Evolutionary conservation across 1,284 basidiomycete genomes (phyloP), one percentile per base, ranked within the genome.

Genomic region (Vanrija pseudolonga): DNA sequence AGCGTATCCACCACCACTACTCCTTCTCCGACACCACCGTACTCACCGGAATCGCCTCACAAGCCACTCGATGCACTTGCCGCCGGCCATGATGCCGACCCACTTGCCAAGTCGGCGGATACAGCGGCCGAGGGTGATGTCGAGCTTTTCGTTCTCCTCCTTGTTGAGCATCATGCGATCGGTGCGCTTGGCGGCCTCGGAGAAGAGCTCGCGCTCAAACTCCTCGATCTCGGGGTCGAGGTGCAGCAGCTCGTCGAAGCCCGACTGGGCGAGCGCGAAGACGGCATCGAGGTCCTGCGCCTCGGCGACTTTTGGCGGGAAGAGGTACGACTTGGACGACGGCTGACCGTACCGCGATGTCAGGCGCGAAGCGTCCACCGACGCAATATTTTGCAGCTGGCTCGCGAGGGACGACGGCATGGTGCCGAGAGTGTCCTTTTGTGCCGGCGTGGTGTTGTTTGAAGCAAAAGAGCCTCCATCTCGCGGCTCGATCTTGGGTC

Each of bases 1-100:
- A 55, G 53, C 20, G 11, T 20, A n/a, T 0, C 0, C 3, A 8
- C 11, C 17, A 3, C 36, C 3, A 1, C 4, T 6, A 2, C 22
- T 28, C 19, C 12, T 36, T 45, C 9, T 26, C 26, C 22, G n/a
- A 36, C n/a, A 40, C 17, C 22, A 11, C 37, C 1, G 3, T 28
- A 65, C 84, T 55, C 63, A 90, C 91, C 91, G 85, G 76, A 97
- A 98, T 53, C 93, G 81, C 61, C 91, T 80, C 4, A 98, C 90
- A 22, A 98, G 83, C 95, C 95, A 99, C 72, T 99, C 95, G 32
- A 99, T 71, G n/a, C 90, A 84, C 74, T 89, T 93, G 39, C 86
- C 87, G 0, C 90, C 84, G 1, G 90, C 88, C 51, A 85, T 81
- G 51, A 93, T 87, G 72, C 92, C 81, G 37, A 98, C 76, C 78